Base-by-base conservation (phyloP, 768 basidiomycete species). In the Terana coerulea region DNA sequence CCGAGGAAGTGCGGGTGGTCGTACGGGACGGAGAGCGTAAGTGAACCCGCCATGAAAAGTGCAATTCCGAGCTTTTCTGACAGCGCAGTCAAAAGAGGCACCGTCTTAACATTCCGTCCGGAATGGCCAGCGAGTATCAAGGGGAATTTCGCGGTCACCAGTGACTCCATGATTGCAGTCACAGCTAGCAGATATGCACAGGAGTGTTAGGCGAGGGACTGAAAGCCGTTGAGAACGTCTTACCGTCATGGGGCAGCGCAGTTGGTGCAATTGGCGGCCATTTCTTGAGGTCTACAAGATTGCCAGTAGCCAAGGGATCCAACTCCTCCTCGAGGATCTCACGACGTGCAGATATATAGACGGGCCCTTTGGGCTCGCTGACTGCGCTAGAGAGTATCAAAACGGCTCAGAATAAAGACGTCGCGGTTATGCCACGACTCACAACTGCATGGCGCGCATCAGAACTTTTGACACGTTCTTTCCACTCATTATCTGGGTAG, bases 271-370 rank as follows among this genome's bases (percentile, higher is more conserved):
- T 52, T 0, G 79, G 52, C 0, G 82, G 78, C 82, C 83, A 85
- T 49, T 72, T 59, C 47, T 52, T 69, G n/a, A 54, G 56, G 34
- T 60, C 53, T 0, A 69, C 52, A 9, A 67, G 45, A 2, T 64
- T 53, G 19, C 69, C 61, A n/a, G 80, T 53, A 1, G 65, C 51
- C 4, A 65, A 55, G 3, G 67, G 53, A 19, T 78, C 71, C 0
- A 86, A 64, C 59, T 84, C 79, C 61, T 85, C 75, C 58, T 88
- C 86, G 72, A 81, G 81, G 0, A 76, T 74, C 60, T 88, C 87
- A n/a, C 87, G 74, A 14, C 83, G 74, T 11, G 77, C 84, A 82
- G 84, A 88, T 7, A 87, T 70, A 62, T 89, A 88, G 1, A 85
- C 84, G 0, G 87, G 87, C 0, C 87, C 86, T 61, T 78, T 81